Conservation (phyloP, 352 stramenopile genomes). For the Pythium chondricola region DNA sequence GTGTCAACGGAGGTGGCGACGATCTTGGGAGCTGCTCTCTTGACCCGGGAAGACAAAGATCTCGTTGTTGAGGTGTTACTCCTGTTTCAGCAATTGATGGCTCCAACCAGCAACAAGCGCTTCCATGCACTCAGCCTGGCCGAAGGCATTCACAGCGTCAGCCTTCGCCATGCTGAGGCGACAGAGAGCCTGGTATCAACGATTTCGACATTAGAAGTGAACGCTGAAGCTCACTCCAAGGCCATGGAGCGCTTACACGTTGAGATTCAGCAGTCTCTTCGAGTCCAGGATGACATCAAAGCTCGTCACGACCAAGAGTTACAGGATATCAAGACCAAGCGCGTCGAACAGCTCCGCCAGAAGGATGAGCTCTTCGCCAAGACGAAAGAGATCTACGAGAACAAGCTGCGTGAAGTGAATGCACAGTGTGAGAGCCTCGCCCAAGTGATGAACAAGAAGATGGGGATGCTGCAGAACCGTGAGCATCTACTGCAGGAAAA, state of each 20-base stretch:
- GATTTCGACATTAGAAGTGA: conserved; percentile 42
- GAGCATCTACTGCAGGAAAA: conserved; percentile 66
- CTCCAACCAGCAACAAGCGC: conserved; percentile 43
- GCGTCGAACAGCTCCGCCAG: conserved; percentile 57
- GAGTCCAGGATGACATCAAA: conserved; percentile 48
- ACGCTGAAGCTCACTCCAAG: conserved; percentile 33
- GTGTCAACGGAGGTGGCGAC: conserved; percentile 61
- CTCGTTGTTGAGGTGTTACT: conserved; percentile 58
- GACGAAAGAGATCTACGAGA: conserved; percentile 56
- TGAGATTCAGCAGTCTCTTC: conserved; percentile 55
- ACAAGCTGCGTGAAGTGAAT: conserved; percentile 52
- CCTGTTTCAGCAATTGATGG: conserved; percentile 45
- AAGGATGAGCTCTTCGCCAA: conserved; percentile 56
- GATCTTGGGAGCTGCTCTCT: conserved; percentile 53
- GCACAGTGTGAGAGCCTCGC: conserved; percentile 63
- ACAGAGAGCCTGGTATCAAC: conserved; percentile 53
- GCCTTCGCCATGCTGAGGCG: conserved; percentile 41
- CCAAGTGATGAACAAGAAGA: conserved; percentile 76
- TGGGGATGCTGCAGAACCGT: conserved; percentile 53
- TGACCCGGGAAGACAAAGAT: conserved; percentile 58
- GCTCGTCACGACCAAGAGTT: conserved; percentile 59
- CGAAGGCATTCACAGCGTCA: conserved; percentile 53
- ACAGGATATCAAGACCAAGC: conserved; percentile 47
- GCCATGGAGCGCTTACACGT: conserved; percentile 46
- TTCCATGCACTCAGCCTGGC: conserved; percentile 56